Base-by-base conservation (phyloP, 495 filamentous ascomycete species). In the Neurospora tetraspora region DNA sequence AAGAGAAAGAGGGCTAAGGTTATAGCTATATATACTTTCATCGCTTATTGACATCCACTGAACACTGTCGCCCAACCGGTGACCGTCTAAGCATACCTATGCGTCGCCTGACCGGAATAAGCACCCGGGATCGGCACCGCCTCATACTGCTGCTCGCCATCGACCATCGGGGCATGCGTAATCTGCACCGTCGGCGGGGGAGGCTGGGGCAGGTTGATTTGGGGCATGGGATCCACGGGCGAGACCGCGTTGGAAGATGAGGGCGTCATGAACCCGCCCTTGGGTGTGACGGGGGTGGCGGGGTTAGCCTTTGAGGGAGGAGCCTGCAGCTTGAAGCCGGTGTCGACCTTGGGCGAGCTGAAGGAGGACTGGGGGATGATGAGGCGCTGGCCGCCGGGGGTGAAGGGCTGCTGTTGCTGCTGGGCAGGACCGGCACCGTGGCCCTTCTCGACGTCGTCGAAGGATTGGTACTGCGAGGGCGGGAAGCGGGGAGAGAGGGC, bases 291-390 rank as follows among this genome's bases (percentile, higher is more conserved):
- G 7, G 93, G 93, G 1, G 80, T 94, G 36, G 93, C 89, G 70
- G 89, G 85, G 76, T 92, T 91, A 53, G 93, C 88, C 75, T 90
- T 91, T 79, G 87, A 88, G 0, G 94, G 94, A 38, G 94, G 93
- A 23, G 94, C 83, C 82, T 97, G 92, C 11, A 98, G 89, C 75
- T 91, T 90, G 87, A 98, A 97, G 20, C 91, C 86, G 72, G 36
- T 77, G 76, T 74, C 81, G 79, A 70, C 72, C 75, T 73, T 77
- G 77, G 74, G 80, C 72, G 78, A 71, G 70, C 83, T 69, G 82
- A 88, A 79, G 73, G 81, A 68, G 5, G 86, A 86, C 71, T 79
- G 76, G 10, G 87, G 85, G 71, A 88, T 82, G 71, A 78, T 77
- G 53, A 79, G 77, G 14, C 76, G 61, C 38, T 80, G 81, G 38